A percentile compares a stretch with the other conserved stretches of the same genome.
These are phyloP conservation scores for Aureobasidium sp. DNA, from an alignment of 2,329 filamentous ascomycete species.

Conservation along the genomic window DNA sequence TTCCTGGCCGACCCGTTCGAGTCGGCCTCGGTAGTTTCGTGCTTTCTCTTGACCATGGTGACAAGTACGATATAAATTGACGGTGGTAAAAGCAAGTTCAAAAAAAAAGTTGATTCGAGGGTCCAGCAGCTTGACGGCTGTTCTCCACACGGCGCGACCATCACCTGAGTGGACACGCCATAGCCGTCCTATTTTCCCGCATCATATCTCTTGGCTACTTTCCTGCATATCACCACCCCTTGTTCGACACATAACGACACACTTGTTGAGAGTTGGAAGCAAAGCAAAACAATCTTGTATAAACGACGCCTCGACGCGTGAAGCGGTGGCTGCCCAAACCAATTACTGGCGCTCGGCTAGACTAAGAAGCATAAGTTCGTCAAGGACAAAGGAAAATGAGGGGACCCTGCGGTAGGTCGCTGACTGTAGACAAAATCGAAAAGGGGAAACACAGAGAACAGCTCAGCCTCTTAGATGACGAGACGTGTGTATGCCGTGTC, in stretches of 20 bases:
- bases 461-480: background rate
- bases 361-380: constrained; percentile 9
- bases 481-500: background rate
- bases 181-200: background rate
- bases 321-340: background rate
- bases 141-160: background rate
- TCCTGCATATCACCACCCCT: background rate
- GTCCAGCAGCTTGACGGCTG: background rate
- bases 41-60: constrained; percentile 32
- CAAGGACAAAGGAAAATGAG: constrained; percentile 5
- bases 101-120: constrained; percentile 7
- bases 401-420: background rate
- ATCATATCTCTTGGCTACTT: background rate
- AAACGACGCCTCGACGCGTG: constrained; percentile 2
- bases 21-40: constrained; percentile 20
- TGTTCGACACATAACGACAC: background rate
- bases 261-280: background rate
- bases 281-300: background rate
- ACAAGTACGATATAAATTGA: background rate
- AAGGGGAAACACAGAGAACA: background rate
- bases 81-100: background rate
- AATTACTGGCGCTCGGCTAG: constrained; percentile 3
- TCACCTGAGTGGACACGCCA: constrained; percentile 7
- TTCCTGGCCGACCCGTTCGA: constrained; percentile 31
- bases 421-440: background rate